Conservation (phyloP, 208 protist genomes). For the Acanthamoeba quina region DNA sequence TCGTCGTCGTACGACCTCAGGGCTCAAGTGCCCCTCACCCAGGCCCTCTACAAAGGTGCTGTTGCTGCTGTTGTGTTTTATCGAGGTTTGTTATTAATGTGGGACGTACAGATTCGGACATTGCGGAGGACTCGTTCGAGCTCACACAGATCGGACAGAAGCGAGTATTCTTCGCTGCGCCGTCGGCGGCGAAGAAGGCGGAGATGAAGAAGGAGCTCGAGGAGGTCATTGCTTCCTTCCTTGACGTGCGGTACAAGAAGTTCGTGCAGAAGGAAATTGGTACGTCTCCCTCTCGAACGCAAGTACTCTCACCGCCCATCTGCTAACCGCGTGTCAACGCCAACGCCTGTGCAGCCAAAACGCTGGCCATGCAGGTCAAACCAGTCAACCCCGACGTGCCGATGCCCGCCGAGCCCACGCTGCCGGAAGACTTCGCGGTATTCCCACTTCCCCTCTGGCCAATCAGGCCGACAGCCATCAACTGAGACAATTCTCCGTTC, state of each 20-base stretch:
- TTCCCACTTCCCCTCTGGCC: too few species aligned
- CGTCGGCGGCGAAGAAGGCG: slow-evolving; percentile 43
- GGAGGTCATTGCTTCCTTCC: slow-evolving; percentile 15
- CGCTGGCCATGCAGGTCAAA: slow-evolving; percentile 30
- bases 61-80: neutral
- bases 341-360: neutral
- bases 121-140: slow-evolving; percentile 42
- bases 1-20: slow-evolving; percentile 44
- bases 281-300: neutral
- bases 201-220: slow-evolving; percentile 55
- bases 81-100: neutral
- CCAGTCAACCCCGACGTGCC: neutral
- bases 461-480: too few species aligned
- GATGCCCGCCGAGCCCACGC: neutral
- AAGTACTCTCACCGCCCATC: neutral
- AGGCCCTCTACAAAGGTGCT: slow-evolving; percentile 33
- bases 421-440: neutral
- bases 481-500: neutral
- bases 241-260: slow-evolving; percentile 41
- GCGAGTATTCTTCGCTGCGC: slow-evolving; percentile 34
- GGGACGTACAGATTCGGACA: neutral
- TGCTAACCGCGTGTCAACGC: neutral
- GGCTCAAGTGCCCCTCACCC: slow-evolving; percentile 41
- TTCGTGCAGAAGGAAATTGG: slow-evolving; percentile 56
- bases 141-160: slow-evolving; percentile 52